These are phyloP conservation scores for Malassezia restricta DNA, from an alignment of 1,284 basidiomycete genomes.

Conservation along the genomic window DNA sequence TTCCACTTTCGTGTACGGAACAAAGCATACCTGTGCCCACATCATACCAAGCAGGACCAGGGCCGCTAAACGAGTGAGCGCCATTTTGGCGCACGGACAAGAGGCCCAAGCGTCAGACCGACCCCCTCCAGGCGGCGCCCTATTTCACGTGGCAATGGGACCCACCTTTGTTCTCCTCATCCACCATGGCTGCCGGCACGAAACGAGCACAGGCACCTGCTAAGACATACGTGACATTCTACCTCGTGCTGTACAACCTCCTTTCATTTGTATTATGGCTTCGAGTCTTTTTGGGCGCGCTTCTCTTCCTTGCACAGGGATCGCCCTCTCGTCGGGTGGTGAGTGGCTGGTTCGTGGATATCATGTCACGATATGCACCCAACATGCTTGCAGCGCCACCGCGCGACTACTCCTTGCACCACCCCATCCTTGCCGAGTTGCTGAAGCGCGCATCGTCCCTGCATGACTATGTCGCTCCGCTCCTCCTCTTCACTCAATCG, in stretches of 20 bases:
- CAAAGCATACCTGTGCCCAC: conserved; percentile 19
- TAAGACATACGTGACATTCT: background rate
- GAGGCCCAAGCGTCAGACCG: too few relatives aligned
- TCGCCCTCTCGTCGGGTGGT: background rate
- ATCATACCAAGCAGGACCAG: background rate
- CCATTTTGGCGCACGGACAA: too few relatives aligned
- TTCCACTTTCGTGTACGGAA: conserved; percentile 87
- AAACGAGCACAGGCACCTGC: background rate
- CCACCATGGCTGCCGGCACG: background rate
- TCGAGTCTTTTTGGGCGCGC: conserved; percentile 4
- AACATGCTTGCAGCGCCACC: conserved; percentile 21
- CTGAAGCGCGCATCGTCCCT: conserved; percentile 25
- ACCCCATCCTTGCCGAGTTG: conserved; percentile 18
- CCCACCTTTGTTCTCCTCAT: background rate
- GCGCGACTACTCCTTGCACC: conserved; percentile 19
- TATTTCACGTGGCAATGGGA: too few relatives aligned
- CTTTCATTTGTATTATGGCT: conserved; percentile 11
- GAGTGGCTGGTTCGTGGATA: background rate
- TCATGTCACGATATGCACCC: conserved; percentile 17
- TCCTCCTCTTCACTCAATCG: conserved; percentile 30
- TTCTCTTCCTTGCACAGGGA: conserved; percentile 8
- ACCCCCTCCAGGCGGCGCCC: too few relatives aligned
- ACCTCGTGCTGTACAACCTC: conserved; percentile 13
- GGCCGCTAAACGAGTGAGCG: background rate
- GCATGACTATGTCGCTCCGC: conserved; percentile 27